Conservation (phyloP, 108 stramenopile genomes). For the Pelagomonas calceolata region DNA sequence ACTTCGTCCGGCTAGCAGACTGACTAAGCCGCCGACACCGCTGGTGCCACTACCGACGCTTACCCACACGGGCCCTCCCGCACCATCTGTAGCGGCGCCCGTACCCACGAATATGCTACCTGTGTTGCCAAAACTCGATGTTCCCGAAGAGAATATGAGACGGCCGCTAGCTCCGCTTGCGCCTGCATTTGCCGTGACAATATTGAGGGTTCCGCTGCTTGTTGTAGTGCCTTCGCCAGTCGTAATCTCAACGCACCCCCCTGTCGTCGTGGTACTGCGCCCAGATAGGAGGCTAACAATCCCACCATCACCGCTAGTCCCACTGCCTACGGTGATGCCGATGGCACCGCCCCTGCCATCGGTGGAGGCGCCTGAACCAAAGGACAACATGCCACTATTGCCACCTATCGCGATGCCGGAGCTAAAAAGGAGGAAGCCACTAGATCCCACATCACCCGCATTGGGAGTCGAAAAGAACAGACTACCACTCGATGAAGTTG, state of each 20-base stretch:
- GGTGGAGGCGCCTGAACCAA: background rate
- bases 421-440: background rate
- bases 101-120: background rate
- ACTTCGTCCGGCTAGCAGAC: constrained; percentile 6
- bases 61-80: background rate
- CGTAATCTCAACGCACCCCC: background rate
- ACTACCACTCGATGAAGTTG: background rate
- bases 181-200: constrained; percentile 3
- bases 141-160: background rate
- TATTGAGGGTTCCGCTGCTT: background rate
- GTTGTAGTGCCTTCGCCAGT: background rate
- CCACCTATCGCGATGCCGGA: background rate
- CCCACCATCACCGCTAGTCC: background rate
- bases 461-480: background rate
- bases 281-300: background rate
- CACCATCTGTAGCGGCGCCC: background rate
- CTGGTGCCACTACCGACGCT: constrained; percentile 1
- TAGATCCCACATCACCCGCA: background rate
- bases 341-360: background rate
- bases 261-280: background rate
- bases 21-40: constrained; percentile 2
- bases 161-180: constrained; percentile 2
- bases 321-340: background rate
- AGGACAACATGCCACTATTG: background rate
- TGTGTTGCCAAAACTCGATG: background rate